Evolutionary conservation across 805 yeast genomes (phyloP).

Genomic region (Metschnikowia kofuensis): DNA sequence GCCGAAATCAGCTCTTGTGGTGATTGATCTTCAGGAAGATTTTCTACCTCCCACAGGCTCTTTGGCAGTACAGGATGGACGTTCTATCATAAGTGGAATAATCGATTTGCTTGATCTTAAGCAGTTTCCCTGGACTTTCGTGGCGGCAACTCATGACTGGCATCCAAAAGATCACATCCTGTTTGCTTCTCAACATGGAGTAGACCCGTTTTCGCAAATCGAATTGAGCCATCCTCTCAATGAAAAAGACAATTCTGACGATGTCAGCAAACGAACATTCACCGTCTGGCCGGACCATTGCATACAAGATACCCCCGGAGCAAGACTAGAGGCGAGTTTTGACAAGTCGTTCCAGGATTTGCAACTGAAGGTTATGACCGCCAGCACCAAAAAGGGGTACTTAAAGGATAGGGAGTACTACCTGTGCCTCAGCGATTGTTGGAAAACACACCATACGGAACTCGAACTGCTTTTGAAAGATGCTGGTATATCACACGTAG

Average conservation of each 20-base stretch:
- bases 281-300: conserved; percentile 92
- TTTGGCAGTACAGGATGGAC: conserved; percentile 68
- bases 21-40: conserved; percentile 84
- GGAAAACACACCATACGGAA: conserved; percentile 72
- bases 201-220: conserved; percentile 49
- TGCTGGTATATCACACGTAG: conserved; percentile 55
- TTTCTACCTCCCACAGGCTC: conserved; percentile 79
- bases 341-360: conserved; percentile 30
- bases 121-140: conserved; percentile 53
- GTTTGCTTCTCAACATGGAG: conserved; percentile 67
- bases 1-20: conserved; percentile 51
- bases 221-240: conserved; percentile 50
- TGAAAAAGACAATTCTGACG: conserved; percentile 22
- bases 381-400: conserved; percentile 66
- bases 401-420: conserved; percentile 76
- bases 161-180: conserved; percentile 79
- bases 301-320: conserved; percentile 67
- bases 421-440: conserved; percentile 80
- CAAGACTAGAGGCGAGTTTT: conserved; percentile 56
- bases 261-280: conserved; percentile 32
- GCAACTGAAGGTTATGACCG: conserved; percentile 32
- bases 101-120: conserved; percentile 38
- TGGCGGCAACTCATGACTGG: conserved; percentile 84
- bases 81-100: conserved; percentile 53
- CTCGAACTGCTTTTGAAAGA: conserved; percentile 47